Evolutionary conservation across 805 yeast genomes (phyloP).

Genomic region (Lachancea meyersii): DNA sequence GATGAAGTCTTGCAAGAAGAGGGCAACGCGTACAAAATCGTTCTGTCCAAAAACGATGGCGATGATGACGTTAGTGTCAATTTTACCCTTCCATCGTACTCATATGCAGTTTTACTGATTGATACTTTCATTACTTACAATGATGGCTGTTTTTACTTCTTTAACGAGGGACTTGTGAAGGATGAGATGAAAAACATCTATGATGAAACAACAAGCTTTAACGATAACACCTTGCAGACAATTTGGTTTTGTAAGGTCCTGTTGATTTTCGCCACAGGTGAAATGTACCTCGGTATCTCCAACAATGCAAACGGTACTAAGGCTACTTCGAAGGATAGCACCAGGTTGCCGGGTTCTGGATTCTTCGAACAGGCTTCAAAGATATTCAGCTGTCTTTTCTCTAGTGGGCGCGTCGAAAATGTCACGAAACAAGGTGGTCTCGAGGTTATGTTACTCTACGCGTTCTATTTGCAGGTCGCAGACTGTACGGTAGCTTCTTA

Average conservation of each 20-base stretch:
- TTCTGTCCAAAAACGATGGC: conserved; percentile 53
- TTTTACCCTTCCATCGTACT: conserved; percentile 67
- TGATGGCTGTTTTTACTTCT: conserved; percentile 80
- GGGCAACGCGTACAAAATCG: conserved; percentile 69
- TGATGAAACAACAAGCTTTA: conserved; percentile 37
- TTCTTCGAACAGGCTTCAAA: conserved; percentile 77
- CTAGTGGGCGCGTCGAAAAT: conserved; percentile 74
- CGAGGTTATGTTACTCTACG: conserved; percentile 67
- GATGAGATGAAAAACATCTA: conserved; percentile 58
- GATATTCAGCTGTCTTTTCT: conserved; percentile 66
- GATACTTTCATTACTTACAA: conserved; percentile 74
- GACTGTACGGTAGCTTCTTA: conserved; percentile 79
- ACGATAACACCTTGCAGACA: conserved; percentile 59
- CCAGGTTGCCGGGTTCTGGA: conserved; percentile 70
- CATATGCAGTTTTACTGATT: conserved; percentile 66
- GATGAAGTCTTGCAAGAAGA: conserved; percentile 66
- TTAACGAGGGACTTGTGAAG: conserved; percentile 74
- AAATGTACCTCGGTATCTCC: conserved; percentile 74
- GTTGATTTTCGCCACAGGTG: conserved; percentile 71
- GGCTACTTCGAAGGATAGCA: conserved; percentile 23
- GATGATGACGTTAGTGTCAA: conserved; percentile 46
- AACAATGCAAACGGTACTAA: conserved; percentile 47
- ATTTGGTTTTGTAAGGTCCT: conserved; percentile 76
- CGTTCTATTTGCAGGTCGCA: conserved; percentile 75
- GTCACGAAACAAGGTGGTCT: conserved; percentile 65